These are phyloP conservation scores for Periconia sp. DNA, from an alignment of 2,329 filamentous ascomycete species.

Conservation along the genomic window DNA sequence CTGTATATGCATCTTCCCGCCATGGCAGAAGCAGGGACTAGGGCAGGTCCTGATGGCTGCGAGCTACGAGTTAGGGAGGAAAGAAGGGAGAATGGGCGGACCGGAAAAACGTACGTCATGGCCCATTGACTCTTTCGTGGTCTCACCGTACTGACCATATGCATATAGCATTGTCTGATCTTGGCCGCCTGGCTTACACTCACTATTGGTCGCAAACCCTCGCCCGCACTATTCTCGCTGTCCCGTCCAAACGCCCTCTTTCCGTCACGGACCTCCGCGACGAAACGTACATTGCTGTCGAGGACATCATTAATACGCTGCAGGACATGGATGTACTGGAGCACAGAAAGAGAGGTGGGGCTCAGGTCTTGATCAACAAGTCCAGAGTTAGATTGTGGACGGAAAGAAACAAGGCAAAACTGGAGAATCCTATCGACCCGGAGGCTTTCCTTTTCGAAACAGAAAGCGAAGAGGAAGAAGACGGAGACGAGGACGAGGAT, in stretches of 20 bases:
- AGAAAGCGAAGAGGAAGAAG: constrained; percentile 23
- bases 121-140: neutral
- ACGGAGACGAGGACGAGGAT: constrained; percentile 18
- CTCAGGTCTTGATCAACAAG: constrained; percentile 57
- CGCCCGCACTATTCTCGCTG: constrained; percentile 62
- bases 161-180: constrained; percentile 70
- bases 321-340: constrained; percentile 76
- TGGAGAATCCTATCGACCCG: constrained; percentile 70
- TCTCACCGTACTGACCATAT: constrained; percentile 8
- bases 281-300: constrained; percentile 79
- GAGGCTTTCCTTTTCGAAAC: constrained; percentile 74
- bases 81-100: constrained; percentile 82
- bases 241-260: constrained; percentile 53
- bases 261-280: constrained; percentile 72
- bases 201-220: constrained; percentile 87
- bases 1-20: constrained; percentile 93
- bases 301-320: constrained; percentile 79
- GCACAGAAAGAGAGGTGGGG: constrained; percentile 52
- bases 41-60: constrained; percentile 89
- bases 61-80: constrained; percentile 85
- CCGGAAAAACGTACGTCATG: constrained; percentile 74
- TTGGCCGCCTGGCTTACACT: constrained; percentile 79
- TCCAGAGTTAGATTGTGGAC: constrained; percentile 68
- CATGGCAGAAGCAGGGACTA: constrained; percentile 88
- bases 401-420: constrained; percentile 60